phyloP scores from a whole-genome alignment of 306 rosid species.

The Cercis canadensis region DNA sequence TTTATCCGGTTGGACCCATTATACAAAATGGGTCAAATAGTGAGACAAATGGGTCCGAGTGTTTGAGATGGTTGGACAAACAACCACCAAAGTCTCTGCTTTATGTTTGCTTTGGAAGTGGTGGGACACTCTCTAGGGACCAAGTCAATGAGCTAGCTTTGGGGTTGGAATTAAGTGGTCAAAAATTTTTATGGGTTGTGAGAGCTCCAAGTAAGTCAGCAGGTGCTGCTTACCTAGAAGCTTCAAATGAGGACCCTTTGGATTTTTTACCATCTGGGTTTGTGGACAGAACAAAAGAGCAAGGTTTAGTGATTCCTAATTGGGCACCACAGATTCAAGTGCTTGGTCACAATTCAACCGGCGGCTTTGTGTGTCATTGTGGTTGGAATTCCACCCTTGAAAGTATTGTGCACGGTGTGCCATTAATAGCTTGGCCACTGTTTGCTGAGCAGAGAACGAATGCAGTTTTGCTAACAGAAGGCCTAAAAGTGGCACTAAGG shows the following conservation, averaged over 20 bases:
- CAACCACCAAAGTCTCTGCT: conserved; percentile 27
- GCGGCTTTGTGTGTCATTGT: neutral
- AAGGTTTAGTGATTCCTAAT: neutral
- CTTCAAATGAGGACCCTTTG: conserved; percentile 28
- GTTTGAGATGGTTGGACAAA: conserved; percentile 35
- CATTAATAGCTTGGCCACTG: neutral
- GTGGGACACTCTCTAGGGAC: conserved; percentile 1
- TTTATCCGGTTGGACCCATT: conserved; percentile 54
- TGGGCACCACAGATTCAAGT: neutral
- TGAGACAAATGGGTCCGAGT: neutral
- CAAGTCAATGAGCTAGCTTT: conserved; percentile 44
- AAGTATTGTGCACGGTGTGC: neutral
- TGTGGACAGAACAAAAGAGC: conserved; percentile 31
- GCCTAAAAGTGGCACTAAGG: neutral
- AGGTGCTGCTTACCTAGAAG: conserved; percentile 3
- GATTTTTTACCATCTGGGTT: conserved; percentile 42
- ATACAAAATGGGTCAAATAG: conserved; percentile 20
- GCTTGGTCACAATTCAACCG: neutral
- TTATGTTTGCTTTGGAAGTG: conserved; percentile 42
- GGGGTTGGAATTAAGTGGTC: conserved; percentile 47
- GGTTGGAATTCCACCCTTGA: neutral
- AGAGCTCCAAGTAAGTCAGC: conserved; percentile 41
- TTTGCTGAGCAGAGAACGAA: neutral
- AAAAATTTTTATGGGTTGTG: conserved; percentile 32
- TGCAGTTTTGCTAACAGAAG: neutral